Evolutionary conservation across 306 rosid genomes (phyloP).

Genomic region (Rosa rugosa): DNA sequence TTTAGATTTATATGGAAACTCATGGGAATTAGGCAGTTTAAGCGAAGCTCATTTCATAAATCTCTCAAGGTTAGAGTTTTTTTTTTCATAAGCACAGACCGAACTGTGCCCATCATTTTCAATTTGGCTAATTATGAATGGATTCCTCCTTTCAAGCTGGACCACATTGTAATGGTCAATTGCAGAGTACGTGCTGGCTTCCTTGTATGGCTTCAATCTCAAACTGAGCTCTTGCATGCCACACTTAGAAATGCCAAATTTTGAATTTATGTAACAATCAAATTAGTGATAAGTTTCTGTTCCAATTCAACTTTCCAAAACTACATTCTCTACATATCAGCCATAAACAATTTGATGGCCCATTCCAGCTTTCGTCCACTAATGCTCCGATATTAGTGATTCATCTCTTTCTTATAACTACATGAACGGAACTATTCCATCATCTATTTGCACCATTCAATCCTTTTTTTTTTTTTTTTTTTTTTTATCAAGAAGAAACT

Average conservation of each 20-base stretch:
- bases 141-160: conserved; percentile 22
- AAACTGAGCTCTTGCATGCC: background rate
- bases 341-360: background rate
- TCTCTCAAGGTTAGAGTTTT: background rate
- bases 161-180: accelerated
- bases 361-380: too few species aligned
- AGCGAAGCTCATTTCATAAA: conserved; percentile 21
- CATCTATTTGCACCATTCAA: background rate
- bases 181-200: background rate
- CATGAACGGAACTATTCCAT: background rate
- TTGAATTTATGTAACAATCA: background rate
- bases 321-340: background rate
- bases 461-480: too few species aligned
- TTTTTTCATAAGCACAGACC: background rate
- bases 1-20: background rate
- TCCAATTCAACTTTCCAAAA: background rate
- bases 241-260: background rate
- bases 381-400: too few species aligned
- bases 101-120: background rate
- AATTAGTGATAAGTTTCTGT: background rate
- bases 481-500: too few species aligned
- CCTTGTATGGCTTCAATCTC: background rate
- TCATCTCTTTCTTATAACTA: background rate
- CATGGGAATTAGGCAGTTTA: conserved; percentile 11
- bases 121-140: background rate